Base-by-base conservation (phyloP, 805 yeast genomes). In the Clavispora asparagi region DNA sequence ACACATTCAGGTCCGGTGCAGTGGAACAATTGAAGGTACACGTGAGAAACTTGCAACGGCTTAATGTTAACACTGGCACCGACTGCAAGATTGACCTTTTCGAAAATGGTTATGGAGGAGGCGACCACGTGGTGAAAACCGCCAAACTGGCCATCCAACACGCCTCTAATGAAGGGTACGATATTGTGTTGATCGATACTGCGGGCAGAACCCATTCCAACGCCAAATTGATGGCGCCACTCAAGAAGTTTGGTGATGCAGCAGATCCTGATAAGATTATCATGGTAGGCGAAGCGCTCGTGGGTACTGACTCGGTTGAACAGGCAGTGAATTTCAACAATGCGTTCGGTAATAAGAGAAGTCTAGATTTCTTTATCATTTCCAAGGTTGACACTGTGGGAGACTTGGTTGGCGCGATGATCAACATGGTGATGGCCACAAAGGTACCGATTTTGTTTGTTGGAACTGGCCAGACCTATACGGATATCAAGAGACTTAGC, bases 281-380 rank as follows among this genome's bases (percentile, higher is more conserved):
- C 60, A 94, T 94, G 98, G 99, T 92, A 16, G 98, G 97, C 37
- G 99, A 92, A 66, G 99, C 99, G 0, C 72, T 92, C 33, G 98
- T 92, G 1, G 99, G 99, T 14, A 91, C 98, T 0, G 99, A 92
- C 62, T 88, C 97, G 1, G 97, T 94, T 3, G 86, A 86, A 64
- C 99, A 92, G 64, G 98, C 98, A 0, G 80, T 81, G 43, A 91
- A 94, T 62, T 92, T 92, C 71, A 91, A 92, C 62, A 81, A 82
- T 56, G 97, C 97, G 0, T 92, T 94, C 67, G 98, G 98, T 17
- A 82, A 83, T 46, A 78, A 76, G 33, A 73, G 98, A 45, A 76
- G 79, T 36, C 70, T 92, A 39, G 97, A 94, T 64, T 94, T 91
- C 62, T 94, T 92, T 68, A 84, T 92, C 48, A 85, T 92, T 33